These are phyloP conservation scores for Harringtonia aguacate DNA, from an alignment of 2,329 filamentous ascomycete species.

Conservation along the genomic window DNA sequence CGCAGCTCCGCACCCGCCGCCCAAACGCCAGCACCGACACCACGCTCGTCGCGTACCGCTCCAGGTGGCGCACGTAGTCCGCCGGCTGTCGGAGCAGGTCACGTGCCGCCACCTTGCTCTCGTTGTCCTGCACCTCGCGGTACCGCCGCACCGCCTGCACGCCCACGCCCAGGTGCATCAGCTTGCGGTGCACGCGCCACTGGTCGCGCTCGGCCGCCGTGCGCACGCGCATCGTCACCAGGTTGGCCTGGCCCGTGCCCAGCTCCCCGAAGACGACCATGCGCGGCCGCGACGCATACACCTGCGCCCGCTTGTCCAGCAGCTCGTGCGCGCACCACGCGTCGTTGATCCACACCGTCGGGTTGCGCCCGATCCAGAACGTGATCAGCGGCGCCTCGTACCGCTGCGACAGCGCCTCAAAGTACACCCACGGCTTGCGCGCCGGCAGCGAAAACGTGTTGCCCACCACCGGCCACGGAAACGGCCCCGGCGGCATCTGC, in stretches of 20 bases:
- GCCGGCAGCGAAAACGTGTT: constrained; percentile 45
- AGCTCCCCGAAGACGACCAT: constrained; percentile 37
- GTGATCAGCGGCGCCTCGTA: constrained; percentile 40
- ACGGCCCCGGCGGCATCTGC: constrained; percentile 42
- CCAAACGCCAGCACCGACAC: constrained; percentile 48
- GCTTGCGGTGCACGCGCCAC: constrained; percentile 34
- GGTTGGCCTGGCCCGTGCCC: constrained; percentile 29
- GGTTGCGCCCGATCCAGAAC: constrained; percentile 42
- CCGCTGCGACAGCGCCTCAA: constrained; percentile 39
- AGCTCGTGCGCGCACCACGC: constrained; percentile 39
- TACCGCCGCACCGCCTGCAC: constrained; percentile 44
- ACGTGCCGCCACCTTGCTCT: constrained; percentile 44
- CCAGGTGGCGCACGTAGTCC: constrained; percentile 41
- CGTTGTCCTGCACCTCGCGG: constrained; percentile 44
- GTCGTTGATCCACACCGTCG: constrained; percentile 36
- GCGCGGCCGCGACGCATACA: constrained; percentile 38
- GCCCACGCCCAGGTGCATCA: constrained; percentile 41
- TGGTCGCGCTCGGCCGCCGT: constrained; percentile 27
- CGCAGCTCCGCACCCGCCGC: constrained; percentile 33
- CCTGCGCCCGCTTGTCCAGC: constrained; percentile 41
- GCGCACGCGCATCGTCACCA: constrained; percentile 32
- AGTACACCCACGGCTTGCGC: constrained; percentile 46
- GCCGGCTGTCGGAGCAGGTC: constrained; percentile 31
- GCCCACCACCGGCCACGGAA: constrained; percentile 42
- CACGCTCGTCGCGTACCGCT: constrained; percentile 41